Conservation (phyloP, 345 rosid species). For the Dipteronia sinensis region DNA sequence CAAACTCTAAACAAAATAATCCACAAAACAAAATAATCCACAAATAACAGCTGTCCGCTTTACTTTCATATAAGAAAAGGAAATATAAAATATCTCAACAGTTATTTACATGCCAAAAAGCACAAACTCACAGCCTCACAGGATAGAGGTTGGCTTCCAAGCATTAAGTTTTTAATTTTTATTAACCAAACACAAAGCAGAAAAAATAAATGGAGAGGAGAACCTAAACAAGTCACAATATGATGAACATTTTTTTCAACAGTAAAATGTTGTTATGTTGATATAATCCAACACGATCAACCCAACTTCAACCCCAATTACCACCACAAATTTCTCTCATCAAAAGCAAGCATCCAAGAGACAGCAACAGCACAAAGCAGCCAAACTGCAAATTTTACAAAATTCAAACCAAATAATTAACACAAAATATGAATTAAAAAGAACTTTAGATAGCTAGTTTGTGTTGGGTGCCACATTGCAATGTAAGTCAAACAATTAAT, state of each 20-base stretch:
- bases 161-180: neutral
- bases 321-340: conserved; percentile 15
- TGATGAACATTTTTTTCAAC: neutral
- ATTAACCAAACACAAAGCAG: neutral
- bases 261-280: neutral
- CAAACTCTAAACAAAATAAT: neutral
- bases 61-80: neutral
- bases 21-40: neutral
- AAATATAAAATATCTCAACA: neutral
- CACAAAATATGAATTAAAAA: too few relatives aligned
- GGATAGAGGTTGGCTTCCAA: neutral
- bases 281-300: neutral
- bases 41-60: neutral
- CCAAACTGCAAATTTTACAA: conserved; percentile 42
- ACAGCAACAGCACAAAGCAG: conserved; percentile 49
- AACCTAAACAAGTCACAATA: neutral
- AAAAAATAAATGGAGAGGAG: neutral
- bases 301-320: neutral
- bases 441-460: neutral
- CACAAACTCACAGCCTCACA: neutral
- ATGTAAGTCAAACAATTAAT: neutral
- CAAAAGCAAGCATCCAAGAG: conserved; percentile 47
- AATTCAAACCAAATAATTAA: neutral
- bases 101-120: neutral
- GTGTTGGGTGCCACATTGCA: neutral